These are phyloP conservation scores for Camillea tinctor DNA, from an alignment of 2,329 filamentous ascomycete genomes.

Conservation along the genomic window DNA sequence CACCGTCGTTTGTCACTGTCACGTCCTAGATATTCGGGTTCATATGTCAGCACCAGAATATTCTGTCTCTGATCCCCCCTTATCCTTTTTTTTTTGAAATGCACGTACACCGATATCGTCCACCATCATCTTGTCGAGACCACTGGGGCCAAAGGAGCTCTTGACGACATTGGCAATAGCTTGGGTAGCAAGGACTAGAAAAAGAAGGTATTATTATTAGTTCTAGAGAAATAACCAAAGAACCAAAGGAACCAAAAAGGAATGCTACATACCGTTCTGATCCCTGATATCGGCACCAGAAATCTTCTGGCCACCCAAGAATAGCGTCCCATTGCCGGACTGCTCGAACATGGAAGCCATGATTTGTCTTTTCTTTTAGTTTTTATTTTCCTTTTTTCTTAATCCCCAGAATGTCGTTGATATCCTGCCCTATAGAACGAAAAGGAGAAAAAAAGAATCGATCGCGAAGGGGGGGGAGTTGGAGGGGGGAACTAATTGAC, in stretches of 20 bases:
- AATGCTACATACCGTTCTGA: constrained; percentile 72
- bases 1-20: constrained; percentile 97
- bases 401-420: not conserved
- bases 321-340: constrained; percentile 91
- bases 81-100: too few relatives aligned
- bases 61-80: too few relatives aligned
- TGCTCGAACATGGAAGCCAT: constrained; percentile 98
- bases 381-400: not conserved
- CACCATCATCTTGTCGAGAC: constrained; percentile 99
- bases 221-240: not conserved
- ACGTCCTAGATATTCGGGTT: constrained; percentile 69
- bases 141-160: constrained; percentile 95
- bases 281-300: constrained; percentile 95
- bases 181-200: constrained; percentile 83
- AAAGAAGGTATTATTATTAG: constrained; percentile 24
- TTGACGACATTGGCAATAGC: constrained; percentile 99
- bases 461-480: too few relatives aligned
- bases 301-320: constrained; percentile 96
- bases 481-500: too few relatives aligned
- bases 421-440: constrained; percentile 1
- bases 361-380: constrained; percentile 7
- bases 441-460: constrained; percentile 2
- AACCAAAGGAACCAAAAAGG: too few relatives aligned
- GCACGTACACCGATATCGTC: constrained; percentile 88
- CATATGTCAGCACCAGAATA: constrained; percentile 18